Percentiles rank a stretch among this genome's conserved stretches.
phyloP scores from a whole-genome alignment of 805 yeast species.

The Henningerozyma blattae region DNA sequence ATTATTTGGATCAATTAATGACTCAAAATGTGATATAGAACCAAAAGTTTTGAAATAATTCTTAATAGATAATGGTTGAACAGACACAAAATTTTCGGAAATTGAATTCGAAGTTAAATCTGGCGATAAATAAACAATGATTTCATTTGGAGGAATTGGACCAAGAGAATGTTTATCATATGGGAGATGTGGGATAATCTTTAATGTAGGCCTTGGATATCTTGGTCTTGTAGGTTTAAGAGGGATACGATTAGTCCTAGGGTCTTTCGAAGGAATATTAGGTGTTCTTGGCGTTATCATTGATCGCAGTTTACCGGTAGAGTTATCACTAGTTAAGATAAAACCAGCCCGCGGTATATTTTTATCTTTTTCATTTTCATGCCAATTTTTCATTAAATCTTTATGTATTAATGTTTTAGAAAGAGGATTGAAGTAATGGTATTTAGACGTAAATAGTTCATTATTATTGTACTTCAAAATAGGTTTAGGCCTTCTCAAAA shows the following conservation, averaged over 20 bases:
- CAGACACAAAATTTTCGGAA: too few species aligned
- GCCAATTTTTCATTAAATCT: constrained; percentile 17
- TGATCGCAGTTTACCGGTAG: constrained; percentile 8
- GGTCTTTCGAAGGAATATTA: constrained; percentile 13
- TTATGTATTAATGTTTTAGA: constrained; percentile 11
- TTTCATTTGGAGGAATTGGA: constrained; percentile 56
- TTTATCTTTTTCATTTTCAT: constrained; percentile 1
- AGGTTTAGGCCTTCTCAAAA: constrained; percentile 13
- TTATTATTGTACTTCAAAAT: constrained; percentile 12
- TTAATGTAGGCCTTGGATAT: constrained; percentile 9
- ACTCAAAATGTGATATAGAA: constrained; percentile 42
- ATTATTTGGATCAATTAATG: constrained; percentile 56
- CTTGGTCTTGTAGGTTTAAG: constrained; percentile 4
- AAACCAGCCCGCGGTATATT: constrained; percentile 17
- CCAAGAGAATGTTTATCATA: constrained; percentile 69
- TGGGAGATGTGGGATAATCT: constrained; percentile 22
- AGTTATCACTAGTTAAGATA: constrained; percentile 10
- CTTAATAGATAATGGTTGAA: constrained; percentile 19
- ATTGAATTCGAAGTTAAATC: constrained; percentile 3
- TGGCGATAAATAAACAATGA: constrained; percentile 49
- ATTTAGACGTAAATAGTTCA: constrained; percentile 12
- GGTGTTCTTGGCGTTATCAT: constrained; percentile 13
- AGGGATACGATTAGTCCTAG: constrained; percentile 8
- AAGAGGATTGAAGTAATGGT: constrained; percentile 21
- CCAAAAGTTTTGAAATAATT: constrained; percentile 57